Evolutionary conservation across 164 flowering plant species (phyloP), one percentile per base, ranked within the genome.

Genomic region (Nymphaea thermarum): DNA sequence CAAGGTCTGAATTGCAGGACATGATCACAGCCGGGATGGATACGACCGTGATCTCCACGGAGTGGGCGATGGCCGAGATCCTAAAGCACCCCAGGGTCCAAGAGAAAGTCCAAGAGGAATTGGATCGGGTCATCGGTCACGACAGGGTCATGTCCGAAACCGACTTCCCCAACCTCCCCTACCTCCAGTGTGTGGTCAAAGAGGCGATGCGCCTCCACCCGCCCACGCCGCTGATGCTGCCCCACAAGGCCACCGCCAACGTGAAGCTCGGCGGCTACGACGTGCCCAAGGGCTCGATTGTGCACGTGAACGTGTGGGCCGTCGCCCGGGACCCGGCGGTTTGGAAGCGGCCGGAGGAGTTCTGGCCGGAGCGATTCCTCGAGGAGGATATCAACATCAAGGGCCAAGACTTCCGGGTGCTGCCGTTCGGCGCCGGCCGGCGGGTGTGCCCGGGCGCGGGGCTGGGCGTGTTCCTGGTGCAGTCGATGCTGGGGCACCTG

Each of bases 31-130:
- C 76, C 36, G 78, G 80, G 3, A 66, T 72, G 74, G 78, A 78
- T 64, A 78, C 80, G 14, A 75, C 75, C 0, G 78, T 71, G 0
- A 75, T 75, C 43, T 70, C 80, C 10, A 73, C 75, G 3, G 80
- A 78, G 41, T 78, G 78, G 80, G 75, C 76, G 8, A 75, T 75
- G 81, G 81, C 78, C 4, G 77, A 78, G 66, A 66, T 78, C 43
- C 73, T 78, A 62, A 75, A 57, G 72, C 66, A 73, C 72, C 81
- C 78, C 4, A 75, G 78, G 44, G 77, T 73, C 41, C 74, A 78
- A 65, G 65, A 71, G 44, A 78, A 73, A 55, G 74, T 72, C 25
- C 81, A 72, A 25, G 77, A 78, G 63, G 78, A 78, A 43, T 64
- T 78, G 43, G 81, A 78, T 44, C 71, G 73, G 5, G 78, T 75